These are phyloP conservation scores for Scheffersomyces ergatensis DNA, from an alignment of 805 yeast genomes.

Conservation along the genomic window DNA sequence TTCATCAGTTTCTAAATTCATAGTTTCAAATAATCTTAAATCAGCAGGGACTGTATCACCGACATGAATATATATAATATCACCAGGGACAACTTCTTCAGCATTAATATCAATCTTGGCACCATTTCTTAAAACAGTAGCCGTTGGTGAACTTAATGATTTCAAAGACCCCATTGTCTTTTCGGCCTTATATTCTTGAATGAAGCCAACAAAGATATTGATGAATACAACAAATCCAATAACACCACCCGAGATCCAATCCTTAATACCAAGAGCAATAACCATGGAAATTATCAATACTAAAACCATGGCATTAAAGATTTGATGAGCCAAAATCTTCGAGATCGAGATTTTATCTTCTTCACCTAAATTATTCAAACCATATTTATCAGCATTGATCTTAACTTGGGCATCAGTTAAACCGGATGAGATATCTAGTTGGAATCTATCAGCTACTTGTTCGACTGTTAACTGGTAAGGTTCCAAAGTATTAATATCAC, in stretches of 20 bases:
- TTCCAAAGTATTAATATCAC: slow-evolving; percentile 2
- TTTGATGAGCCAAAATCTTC: slow-evolving; percentile 60
- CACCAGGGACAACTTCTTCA: slow-evolving; percentile 71
- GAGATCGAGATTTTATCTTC: slow-evolving; percentile 52
- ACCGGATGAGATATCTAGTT: slow-evolving; percentile 14
- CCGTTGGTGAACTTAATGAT: slow-evolving; percentile 67
- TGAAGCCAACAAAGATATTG: slow-evolving; percentile 64
- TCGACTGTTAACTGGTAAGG: slow-evolving; percentile 14
- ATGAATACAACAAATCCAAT: slow-evolving; percentile 64
- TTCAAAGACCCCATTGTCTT: slow-evolving; percentile 75
- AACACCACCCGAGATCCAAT: slow-evolving; percentile 83
- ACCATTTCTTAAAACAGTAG: slow-evolving; percentile 64
- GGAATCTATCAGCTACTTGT: slow-evolving; percentile 13
- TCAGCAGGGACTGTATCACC: slow-evolving; percentile 82
- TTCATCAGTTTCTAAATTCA: slow-evolving; percentile 71
- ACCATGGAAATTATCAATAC: slow-evolving; percentile 68
- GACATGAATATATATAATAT: slow-evolving; percentile 57
- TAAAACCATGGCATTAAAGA: slow-evolving; percentile 75
- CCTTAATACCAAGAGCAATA: slow-evolving; percentile 68
- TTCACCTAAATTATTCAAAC: slow-evolving; percentile 62
- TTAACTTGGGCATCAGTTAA: slow-evolving; percentile 16
- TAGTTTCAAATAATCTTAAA: slow-evolving; percentile 52
- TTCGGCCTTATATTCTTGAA: slow-evolving; percentile 73
- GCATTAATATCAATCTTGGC: slow-evolving; percentile 56
- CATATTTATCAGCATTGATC: slow-evolving; percentile 32